These are phyloP conservation scores for Xylaria longipes DNA, from an alignment of 495 filamentous ascomycete species.

Conservation along the genomic window DNA sequence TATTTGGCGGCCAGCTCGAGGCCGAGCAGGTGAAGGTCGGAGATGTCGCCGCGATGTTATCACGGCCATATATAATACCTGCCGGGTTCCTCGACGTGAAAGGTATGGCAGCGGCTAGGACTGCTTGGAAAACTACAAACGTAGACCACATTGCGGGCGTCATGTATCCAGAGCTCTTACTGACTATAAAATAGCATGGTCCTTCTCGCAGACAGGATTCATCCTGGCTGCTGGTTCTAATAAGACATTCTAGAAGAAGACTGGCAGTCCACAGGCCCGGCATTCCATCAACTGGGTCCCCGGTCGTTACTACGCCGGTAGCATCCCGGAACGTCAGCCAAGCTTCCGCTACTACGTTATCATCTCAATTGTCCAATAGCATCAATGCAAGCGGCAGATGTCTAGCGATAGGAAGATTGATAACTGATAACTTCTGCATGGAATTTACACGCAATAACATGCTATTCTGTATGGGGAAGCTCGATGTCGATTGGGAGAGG, in stretches of 20 bases:
- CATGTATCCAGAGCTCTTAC: not conserved
- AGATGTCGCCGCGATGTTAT: not conserved
- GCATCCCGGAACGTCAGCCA: constrained; percentile 21
- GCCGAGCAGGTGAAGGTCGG: constrained; percentile 32
- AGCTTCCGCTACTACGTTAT: constrained; percentile 7
- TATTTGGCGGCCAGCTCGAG: constrained; percentile 39
- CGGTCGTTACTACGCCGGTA: not conserved
- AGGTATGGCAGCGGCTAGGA: constrained; percentile 27
- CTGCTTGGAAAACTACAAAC: constrained; percentile 12
- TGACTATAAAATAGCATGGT: not conserved
- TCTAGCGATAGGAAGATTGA: constrained; percentile 1
- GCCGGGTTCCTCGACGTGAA: constrained; percentile 31
- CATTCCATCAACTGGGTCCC: not conserved
- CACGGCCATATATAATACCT: constrained; percentile 16
- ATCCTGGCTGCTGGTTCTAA: not conserved
- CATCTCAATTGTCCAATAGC: constrained; percentile 9
- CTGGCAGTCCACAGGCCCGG: not conserved
- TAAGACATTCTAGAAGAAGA: not conserved
- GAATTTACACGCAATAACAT: not conserved
- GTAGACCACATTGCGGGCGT: constrained; percentile 13
- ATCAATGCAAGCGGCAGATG: not conserved
- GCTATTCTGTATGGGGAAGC: constrained; percentile 25
- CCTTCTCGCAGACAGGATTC: not conserved
- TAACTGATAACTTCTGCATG: not conserved
- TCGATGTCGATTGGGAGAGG: constrained; percentile 14